These are phyloP conservation scores for Botrytis cinerea DNA, from an alignment of 2,329 filamentous ascomycete species.

Conservation along the genomic window DNA sequence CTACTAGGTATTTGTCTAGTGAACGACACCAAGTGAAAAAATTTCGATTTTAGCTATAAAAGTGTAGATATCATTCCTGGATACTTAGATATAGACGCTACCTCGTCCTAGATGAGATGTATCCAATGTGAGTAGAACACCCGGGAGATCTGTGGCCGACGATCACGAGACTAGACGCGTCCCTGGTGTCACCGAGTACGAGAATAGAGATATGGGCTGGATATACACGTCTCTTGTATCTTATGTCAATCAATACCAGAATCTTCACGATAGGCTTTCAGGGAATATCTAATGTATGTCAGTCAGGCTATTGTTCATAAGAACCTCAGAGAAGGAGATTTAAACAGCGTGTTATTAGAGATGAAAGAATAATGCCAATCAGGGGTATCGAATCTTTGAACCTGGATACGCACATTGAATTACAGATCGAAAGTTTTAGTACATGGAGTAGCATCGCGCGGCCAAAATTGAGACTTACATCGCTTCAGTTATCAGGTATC, in stretches of 20 bases:
- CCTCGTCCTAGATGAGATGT: neutral
- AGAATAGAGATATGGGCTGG: neutral
- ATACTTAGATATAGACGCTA: neutral
- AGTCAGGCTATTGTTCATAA: neutral
- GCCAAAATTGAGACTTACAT: too few species aligned
- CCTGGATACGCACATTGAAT: neutral
- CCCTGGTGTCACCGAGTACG: neutral
- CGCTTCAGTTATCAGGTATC: too few species aligned
- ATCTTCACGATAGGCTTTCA: neutral
- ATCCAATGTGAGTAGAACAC: neutral
- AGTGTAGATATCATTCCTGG: neutral
- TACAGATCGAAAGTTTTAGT: neutral
- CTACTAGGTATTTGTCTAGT: too few species aligned
- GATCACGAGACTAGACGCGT: neutral
- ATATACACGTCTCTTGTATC: neutral
- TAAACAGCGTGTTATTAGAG: neutral
- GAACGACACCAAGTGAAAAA: slow-evolving; percentile 1
- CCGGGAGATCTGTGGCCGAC: neutral
- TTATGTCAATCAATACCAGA: neutral
- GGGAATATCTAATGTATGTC: neutral
- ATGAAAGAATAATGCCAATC: neutral
- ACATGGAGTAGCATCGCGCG: neutral
- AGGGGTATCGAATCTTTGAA: neutral
- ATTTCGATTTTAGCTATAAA: neutral
- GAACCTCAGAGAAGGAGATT: neutral